phyloP scores from a whole-genome alignment of 208 protist genomes.

The Acanthamoeba castellanii region DNA sequence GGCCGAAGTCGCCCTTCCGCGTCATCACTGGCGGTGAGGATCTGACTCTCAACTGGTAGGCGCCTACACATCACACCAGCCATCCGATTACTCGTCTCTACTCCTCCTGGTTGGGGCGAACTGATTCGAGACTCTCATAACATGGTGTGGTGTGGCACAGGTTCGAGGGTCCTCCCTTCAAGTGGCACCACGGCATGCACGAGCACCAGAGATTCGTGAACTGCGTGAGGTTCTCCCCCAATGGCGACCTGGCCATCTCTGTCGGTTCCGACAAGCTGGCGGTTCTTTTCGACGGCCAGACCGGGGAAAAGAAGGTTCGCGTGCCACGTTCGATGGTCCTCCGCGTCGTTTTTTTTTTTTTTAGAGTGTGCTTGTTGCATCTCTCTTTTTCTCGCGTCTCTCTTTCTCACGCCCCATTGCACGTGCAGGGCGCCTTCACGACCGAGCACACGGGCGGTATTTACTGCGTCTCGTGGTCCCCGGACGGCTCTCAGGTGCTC shows the following conservation, averaged over 20 bases:
- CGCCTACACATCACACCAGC: no score
- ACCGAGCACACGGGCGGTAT: constrained; percentile 86
- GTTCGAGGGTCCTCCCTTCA: constrained; percentile 74
- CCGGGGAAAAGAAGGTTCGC: constrained; percentile 83
- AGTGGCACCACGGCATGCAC: constrained; percentile 57
- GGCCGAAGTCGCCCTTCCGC: constrained; percentile 88
- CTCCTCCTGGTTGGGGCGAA: not conserved
- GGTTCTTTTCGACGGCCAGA: constrained; percentile 88
- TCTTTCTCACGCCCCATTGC: no score
- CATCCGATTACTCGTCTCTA: no score
- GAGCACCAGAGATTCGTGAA: constrained; percentile 88
- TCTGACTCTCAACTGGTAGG: constrained; percentile 55
- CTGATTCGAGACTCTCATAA: no score
- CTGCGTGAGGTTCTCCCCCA: constrained; percentile 86
- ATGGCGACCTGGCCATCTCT: constrained; percentile 82
- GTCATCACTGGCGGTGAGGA: constrained; percentile 89
- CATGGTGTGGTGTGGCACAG: no score
- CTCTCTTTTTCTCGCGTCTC: no score
- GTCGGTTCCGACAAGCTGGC: constrained; percentile 86
- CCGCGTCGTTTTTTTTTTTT: no score
- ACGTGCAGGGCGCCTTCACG: not conserved
- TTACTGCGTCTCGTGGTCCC: constrained; percentile 81
- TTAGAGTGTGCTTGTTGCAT: no score
- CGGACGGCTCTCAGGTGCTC: constrained; percentile 84
- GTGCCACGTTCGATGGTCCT: no score